Percentiles rank a stretch among this genome's conserved stretches.
phyloP scores from a whole-genome alignment of 805 yeast genomes.

The Alloascoidea hylecoeti region DNA sequence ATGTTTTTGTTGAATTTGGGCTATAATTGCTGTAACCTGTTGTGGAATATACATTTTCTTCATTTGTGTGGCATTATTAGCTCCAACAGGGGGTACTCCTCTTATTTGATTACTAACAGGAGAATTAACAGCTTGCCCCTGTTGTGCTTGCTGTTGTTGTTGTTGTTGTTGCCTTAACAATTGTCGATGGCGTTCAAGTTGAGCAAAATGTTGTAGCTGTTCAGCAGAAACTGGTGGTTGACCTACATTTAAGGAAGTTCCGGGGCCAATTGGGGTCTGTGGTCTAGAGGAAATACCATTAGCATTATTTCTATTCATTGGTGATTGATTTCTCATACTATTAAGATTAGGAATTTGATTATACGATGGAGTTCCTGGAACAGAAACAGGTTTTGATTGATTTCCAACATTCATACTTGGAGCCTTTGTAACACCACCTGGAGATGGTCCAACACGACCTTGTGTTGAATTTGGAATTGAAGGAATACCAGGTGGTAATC shows the following conservation, averaged over 20 bases:
- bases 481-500: no score
- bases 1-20: conserved; percentile 49
- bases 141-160: neutral
- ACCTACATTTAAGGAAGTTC: neutral
- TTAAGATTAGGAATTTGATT: no score
- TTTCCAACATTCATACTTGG: conserved; percentile 10
- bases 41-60: neutral
- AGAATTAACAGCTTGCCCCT: no score
- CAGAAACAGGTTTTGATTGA: conserved; percentile 9
- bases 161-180: conserved; percentile 7
- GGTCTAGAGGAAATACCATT: neutral
- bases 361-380: no score
- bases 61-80: neutral
- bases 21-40: conserved; percentile 52
- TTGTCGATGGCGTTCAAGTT: conserved; percentile 14
- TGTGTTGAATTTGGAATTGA: conserved; percentile 6
- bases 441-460: conserved; percentile 7
- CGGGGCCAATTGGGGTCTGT: neutral
- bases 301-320: neutral
- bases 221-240: conserved; percentile 8
- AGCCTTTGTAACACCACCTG: conserved; percentile 11
- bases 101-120: no score
- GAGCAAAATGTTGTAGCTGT: conserved; percentile 13
- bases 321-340: no score
- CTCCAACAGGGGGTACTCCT: no score